Conservation (phyloP, 192 early-diverging fungal genomes). For the Coemansia sp. region DNA sequence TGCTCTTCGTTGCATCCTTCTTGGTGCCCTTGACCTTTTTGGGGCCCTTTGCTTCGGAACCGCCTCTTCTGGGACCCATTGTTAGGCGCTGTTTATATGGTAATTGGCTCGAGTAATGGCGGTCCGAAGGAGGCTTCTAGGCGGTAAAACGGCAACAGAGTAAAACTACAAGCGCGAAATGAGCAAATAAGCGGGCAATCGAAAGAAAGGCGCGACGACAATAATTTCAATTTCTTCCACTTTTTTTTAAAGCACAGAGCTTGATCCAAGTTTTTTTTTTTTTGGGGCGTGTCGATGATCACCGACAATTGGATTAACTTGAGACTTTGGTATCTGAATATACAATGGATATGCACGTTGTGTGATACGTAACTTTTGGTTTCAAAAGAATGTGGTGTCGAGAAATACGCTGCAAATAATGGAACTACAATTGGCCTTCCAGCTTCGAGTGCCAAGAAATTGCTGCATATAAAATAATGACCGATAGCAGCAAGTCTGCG, state of each 20-base stretch:
- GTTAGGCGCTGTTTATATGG: not conserved
- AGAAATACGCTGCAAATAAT: not conserved
- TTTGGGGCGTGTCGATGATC: not conserved
- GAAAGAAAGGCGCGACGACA: not conserved
- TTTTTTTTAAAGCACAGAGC: too few species aligned
- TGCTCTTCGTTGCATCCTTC: not conserved
- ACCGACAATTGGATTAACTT: not conserved
- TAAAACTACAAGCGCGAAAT: not conserved
- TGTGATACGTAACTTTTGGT: not conserved
- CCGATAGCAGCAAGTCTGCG: not conserved
- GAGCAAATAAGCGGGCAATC: not conserved
- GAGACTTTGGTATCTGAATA: not conserved
- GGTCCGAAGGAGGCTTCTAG: not conserved
- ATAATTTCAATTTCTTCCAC: not conserved
- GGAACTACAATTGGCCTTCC: not conserved
- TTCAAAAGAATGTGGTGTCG: not conserved
- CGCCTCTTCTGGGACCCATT: slow-evolving; percentile 7
- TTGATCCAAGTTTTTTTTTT: too few species aligned
- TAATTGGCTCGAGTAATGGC: not conserved
- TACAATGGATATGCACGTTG: not conserved
- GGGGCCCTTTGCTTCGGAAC: slow-evolving; percentile 13
- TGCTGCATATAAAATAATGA: not conserved
- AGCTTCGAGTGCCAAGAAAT: not conserved
- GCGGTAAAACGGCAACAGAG: not conserved
- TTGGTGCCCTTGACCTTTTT: slow-evolving; percentile 15